Evolutionary conservation across 106 monocot genomes (phyloP), one percentile per base, ranked within the genome.

Genomic region (Gastrodia elata): DNA sequence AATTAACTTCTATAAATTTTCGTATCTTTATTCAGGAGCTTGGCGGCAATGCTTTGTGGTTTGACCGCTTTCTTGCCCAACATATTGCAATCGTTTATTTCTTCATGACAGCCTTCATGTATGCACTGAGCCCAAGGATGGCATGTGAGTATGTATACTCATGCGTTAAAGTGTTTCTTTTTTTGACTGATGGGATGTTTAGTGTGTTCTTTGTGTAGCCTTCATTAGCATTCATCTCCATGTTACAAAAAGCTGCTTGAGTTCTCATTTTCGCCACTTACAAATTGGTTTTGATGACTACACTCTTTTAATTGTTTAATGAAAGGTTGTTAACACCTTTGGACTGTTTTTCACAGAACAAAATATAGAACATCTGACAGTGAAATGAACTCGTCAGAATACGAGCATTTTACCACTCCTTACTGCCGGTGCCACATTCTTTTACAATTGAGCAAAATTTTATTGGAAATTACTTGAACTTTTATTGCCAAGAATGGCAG

Each of bases 51-150:
- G 28, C 84, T 72, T 76, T 80, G 30, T 98, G 91, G 93, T 77
- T 93, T 73, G 98, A 98, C 78, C 86, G 93, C 41, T 78, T 98
- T 59, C 87, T 98, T 78, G 86, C 98, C 46, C 98, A 87, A 74
- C 74, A 71, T 73, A 79, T 87, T 74, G 98, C 98, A 72, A 76
- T 91, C 35, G 76, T 98, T 64, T 98, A 98, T 76, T 98, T 93
- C 77, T 98, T 98, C 77, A 88, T 91, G 93, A 87, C 87, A 13
- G 98, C 82, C 74, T 77, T 82, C 71, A 93, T 98, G 93, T 98
- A 98, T 79, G 70, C 77, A 61, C 44, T 98, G 48, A 98, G 98
- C 82, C 98, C 98, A 46, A 81, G 98, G 89, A 98, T 98, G 98
- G 98, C 98, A 78, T 98, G 98, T 98, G 73, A 85, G 98, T 91